Conservation (phyloP, 495 filamentous ascomycete genomes). For the Aspergillus panamensis region DNA sequence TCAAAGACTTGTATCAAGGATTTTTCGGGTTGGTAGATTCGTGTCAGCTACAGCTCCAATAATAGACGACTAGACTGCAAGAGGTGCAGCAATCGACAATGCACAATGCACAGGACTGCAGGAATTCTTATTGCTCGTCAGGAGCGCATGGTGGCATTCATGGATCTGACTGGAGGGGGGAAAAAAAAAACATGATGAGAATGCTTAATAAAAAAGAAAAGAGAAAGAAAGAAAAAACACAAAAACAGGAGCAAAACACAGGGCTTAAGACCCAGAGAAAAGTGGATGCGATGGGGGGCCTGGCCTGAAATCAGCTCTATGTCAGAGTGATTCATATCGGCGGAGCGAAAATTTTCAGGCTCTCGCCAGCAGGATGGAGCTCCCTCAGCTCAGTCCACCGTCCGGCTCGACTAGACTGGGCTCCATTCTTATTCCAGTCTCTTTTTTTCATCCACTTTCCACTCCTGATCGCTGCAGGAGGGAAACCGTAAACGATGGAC, state of each 20-base stretch:
- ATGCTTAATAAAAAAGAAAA: slow-evolving; percentile 7
- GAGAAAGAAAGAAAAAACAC: slow-evolving; percentile 4
- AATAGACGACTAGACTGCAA: slow-evolving; percentile 8
- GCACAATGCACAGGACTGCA: slow-evolving; percentile 28
- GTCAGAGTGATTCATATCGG: background rate
- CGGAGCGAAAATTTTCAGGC: slow-evolving; percentile 9
- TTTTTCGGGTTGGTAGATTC: slow-evolving; percentile 13
- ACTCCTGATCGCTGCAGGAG: slow-evolving; percentile 1
- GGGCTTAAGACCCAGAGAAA: slow-evolving; percentile 11
- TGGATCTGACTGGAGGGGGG: slow-evolving; percentile 27
- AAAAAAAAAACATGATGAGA: slow-evolving; percentile 16
- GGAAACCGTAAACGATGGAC: background rate
- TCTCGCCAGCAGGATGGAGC: too few relatives aligned
- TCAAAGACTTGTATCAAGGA: slow-evolving; percentile 1
- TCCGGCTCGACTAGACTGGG: background rate
- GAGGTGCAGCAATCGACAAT: slow-evolving; percentile 23
- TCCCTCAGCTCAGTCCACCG: too few relatives aligned
- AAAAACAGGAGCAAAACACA: background rate
- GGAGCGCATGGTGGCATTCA: slow-evolving; percentile 24
- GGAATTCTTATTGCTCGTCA: slow-evolving; percentile 16
- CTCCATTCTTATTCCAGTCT: too few relatives aligned
- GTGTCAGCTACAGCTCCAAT: slow-evolving; percentile 14
- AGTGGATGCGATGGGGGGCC: slow-evolving; percentile 7
- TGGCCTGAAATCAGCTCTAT: slow-evolving; percentile 16
- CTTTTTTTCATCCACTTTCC: slow-evolving; percentile 1